Base-by-base conservation (phyloP, 2,329 filamentous ascomycete species). In the Sclerotinia spermophila region DNA sequence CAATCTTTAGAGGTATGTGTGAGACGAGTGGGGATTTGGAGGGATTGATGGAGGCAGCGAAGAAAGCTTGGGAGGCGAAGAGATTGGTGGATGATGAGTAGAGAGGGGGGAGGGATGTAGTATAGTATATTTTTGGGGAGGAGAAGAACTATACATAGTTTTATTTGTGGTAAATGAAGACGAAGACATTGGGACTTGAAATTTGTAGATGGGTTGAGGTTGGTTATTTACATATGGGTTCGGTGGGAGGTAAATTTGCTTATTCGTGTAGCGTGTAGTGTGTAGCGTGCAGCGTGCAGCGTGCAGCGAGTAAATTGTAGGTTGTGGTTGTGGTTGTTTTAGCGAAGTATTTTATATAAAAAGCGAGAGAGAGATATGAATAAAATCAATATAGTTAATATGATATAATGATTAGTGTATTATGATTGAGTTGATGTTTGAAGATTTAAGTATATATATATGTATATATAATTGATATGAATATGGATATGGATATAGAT, bases 1-100 rank as follows among this genome's bases (percentile, higher is more conserved):
- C 74, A 5, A 81, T 85, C 15, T 92, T 92, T 80, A 83, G 83
- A 69, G 82, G 85, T 65, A 92, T 92, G 90, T 92, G 90, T 76
- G 87, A 90, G 76, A 91, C 86, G 78, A 90, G 84, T 72, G 89
- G 89, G 1, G 87, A 90, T 74, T 79, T 90, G 73, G 88, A 90
- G 1, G 78, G 79, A 1, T 79, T 92, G 56, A 76, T 84, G 55
- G 84, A 84, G 60, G 84, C 86, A 24, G 89, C 90, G 15, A 80
- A 78, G 72, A 77, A 81, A 74, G 85, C 85, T 24, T 81, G 80
- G 75, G 81, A 84, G 66, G 81, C 74, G 48, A 79, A 77, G 69
- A 79, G 78, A 68, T 76, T 84, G 71, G 80, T 84, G 1, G 79
- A 80, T 75, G 78, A 78, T 72, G 78, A 79, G 71, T 79, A 69